Evolutionary conservation across 2,329 filamentous ascomycete species (phyloP).

Genomic region (Didymella lethalis): DNA sequence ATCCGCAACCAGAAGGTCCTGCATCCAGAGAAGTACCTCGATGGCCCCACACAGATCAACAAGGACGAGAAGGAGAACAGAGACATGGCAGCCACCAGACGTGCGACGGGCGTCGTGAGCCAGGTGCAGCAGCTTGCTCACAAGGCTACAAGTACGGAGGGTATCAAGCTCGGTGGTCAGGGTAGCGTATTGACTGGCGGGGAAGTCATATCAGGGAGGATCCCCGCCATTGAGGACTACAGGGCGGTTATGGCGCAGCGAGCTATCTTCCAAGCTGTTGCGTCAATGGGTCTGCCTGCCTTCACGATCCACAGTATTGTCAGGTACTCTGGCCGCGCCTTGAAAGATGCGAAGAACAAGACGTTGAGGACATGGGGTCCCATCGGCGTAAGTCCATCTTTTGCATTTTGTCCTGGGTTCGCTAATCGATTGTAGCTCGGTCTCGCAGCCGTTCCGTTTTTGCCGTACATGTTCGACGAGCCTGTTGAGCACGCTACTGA

Average conservation of each 20-base stretch:
- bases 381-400: slow-evolving; percentile 74
- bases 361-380: slow-evolving; percentile 84
- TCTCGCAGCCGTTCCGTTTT: slow-evolving; percentile 74
- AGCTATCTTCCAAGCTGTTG: slow-evolving; percentile 87
- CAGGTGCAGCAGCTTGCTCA: slow-evolving; percentile 38
- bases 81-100: slow-evolving; percentile 46
- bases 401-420: neutral
- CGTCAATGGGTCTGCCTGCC: slow-evolving; percentile 91
- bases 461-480: slow-evolving; percentile 87
- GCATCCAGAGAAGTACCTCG: slow-evolving; percentile 65
- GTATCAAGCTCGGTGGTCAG: slow-evolving; percentile 32
- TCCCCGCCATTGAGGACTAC: slow-evolving; percentile 86
- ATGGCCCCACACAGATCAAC: slow-evolving; percentile 14
- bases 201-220: slow-evolving; percentile 50
- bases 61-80: slow-evolving; percentile 45
- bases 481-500: slow-evolving; percentile 93
- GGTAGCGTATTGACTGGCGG: slow-evolving; percentile 34
- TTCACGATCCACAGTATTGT: slow-evolving; percentile 95
- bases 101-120: slow-evolving; percentile 23
- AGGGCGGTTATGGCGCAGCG: slow-evolving; percentile 89
- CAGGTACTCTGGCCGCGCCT: slow-evolving; percentile 82
- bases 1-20: slow-evolving; percentile 80
- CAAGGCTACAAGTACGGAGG: slow-evolving; percentile 30
- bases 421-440: slow-evolving; percentile 59
- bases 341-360: slow-evolving; percentile 82